Evolutionary conservation across 2,329 filamentous ascomycete genomes (phyloP).

Genomic region (Ophiostoma montium): DNA sequence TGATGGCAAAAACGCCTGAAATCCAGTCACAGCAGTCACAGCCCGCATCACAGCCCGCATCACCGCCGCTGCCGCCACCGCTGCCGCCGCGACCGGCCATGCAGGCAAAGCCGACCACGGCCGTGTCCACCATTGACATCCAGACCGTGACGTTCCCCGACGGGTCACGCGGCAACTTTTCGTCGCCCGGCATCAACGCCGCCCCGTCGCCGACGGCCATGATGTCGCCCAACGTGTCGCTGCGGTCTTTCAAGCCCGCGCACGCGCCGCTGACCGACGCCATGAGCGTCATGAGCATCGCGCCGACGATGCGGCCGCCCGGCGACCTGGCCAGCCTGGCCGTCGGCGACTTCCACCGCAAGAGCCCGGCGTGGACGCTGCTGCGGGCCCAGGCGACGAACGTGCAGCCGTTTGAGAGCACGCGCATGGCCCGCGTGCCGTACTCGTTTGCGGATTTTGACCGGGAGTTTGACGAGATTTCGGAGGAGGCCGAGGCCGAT

Average conservation of each 20-base stretch:
- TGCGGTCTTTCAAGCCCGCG: not conserved
- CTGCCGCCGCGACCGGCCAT: constrained; percentile 26
- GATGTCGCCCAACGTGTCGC: constrained; percentile 2
- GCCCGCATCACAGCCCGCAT: constrained; percentile 14
- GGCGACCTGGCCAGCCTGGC: constrained; percentile 74
- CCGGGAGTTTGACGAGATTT: constrained; percentile 64
- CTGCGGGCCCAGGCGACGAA: constrained; percentile 48
- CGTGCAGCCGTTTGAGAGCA: constrained; percentile 45
- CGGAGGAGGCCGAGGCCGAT: constrained; percentile 24
- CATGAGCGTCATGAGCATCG: constrained; percentile 52
- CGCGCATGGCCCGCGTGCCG: constrained; percentile 27
- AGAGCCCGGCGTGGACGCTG: constrained; percentile 54
- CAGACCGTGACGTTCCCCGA: constrained; percentile 63
- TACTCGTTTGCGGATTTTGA: constrained; percentile 52
- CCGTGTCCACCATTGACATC: constrained; percentile 67
- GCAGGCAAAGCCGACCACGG: constrained; percentile 64
- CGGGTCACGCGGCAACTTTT: constrained; percentile 50
- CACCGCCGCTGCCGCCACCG: constrained; percentile 42
- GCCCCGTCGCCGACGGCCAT: constrained; percentile 21
- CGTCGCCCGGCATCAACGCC: constrained; percentile 24
- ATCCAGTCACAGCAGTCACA: constrained; percentile 25
- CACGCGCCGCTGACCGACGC: constrained; percentile 45
- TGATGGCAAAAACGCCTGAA: too few relatives aligned
- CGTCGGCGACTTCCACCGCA: constrained; percentile 51
- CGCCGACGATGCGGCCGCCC: constrained; percentile 45